Evolutionary conservation across 441 rosid species (phyloP), one percentile per base, ranked within the genome.

Genomic region (Dalechampia spathulata): DNA sequence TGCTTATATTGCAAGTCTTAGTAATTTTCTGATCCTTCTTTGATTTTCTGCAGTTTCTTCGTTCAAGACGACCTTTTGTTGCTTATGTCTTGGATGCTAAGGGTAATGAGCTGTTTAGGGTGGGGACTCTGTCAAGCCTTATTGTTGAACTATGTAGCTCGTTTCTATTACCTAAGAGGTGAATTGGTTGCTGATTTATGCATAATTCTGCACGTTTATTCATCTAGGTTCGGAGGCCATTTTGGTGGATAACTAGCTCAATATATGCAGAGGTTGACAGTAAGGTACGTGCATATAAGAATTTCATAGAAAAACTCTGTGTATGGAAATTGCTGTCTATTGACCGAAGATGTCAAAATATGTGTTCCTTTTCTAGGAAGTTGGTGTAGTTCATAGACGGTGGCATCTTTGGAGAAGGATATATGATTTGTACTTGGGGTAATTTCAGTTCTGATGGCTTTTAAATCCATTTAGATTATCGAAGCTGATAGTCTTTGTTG

Each of bases 401-500:
- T 92, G 99, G 99, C 99, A 92, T 79, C 83, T 89, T 32, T 92
- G 99, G 99, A 86, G 79, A 74, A 85, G 99, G 73, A 72, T 92
- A 27, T 92, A 92, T 77, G 99, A 92, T 74, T 77, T 92, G 73
- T 92, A 92, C 63, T 54, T 89, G 61, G 95, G 95, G 98, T 92
- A 88, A 78, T 58, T 39, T 64, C 42, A 14, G 17, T 11, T 51
- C 34, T 60, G 44, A 47, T 58, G 49, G 20, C 54, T 49, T 41
- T 41, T 23, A 2, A n/a, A 15, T 26, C 14, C 49, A 25, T 36
- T 26, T 51, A 26, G 44, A 40, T 12, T 5, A 42, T 26, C 44
- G 20, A 54, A 28, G 39, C 58, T 54, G 55, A 47, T 17, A 26
- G 54, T 60, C 13, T 22, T 60, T 36, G 38, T 61, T 69, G 20